Evolutionary conservation across 441 rosid species (phyloP).

Genomic region (Cnidoscolus chayamansa): DNA sequence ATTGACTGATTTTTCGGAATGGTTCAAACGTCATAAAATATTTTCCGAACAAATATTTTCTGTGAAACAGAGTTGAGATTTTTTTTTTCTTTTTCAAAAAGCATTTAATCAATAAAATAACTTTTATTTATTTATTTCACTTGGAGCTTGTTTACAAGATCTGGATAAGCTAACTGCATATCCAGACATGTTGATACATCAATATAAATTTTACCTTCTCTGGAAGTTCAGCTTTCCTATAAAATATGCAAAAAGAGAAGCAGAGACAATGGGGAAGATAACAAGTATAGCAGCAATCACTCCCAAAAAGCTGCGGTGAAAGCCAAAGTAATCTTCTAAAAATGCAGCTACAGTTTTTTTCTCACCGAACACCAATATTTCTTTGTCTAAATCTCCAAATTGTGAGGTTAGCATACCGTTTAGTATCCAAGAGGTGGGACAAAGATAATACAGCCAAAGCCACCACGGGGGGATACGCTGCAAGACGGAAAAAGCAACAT

Average conservation of each 20-base stretch:
- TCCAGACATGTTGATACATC: neutral
- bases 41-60: too few species aligned
- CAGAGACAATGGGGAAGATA: slow-evolving; percentile 43
- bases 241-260: slow-evolving; percentile 51
- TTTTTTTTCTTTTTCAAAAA: too few species aligned
- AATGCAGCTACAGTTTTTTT: slow-evolving; percentile 41
- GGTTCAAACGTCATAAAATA: too few species aligned
- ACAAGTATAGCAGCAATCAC: slow-evolving; percentile 40
- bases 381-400: slow-evolving; percentile 44
- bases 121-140: too few species aligned
- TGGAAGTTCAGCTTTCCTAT: slow-evolving; percentile 57
- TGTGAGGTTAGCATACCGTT: slow-evolving; percentile 58
- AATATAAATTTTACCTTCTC: slow-evolving; percentile 35
- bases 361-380: slow-evolving; percentile 47
- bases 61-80: too few species aligned
- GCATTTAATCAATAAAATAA: too few species aligned
- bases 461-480: slow-evolving; percentile 71
- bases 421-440: slow-evolving; percentile 68
- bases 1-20: too few species aligned
- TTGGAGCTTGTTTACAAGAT: too few species aligned
- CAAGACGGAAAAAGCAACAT: slow-evolving; percentile 10
- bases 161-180: too few species aligned
- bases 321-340: slow-evolving; percentile 52
- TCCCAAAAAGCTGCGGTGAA: slow-evolving; percentile 26
- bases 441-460: slow-evolving; percentile 55